Base-by-base conservation (phyloP, 345 rosid species). In the Camelina laxa region DNA sequence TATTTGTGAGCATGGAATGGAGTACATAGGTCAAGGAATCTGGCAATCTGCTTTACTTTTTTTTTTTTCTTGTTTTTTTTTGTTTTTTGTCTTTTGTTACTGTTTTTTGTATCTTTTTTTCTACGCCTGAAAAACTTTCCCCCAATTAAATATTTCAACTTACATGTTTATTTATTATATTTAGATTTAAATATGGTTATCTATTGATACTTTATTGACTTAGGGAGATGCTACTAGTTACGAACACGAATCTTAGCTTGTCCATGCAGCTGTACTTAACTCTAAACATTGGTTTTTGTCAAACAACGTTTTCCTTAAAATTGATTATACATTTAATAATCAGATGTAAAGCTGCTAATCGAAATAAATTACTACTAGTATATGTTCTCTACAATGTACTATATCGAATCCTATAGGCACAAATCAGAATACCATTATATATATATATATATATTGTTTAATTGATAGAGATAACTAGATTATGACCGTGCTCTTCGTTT, bases 201-300 rank as follows among this genome's bases (percentile, higher is more conserved):
- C 67, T 24, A 67, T 59, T 33, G 35, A 14, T 59, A 67, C 64
- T 75, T 75, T 75, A n/a, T 69, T 69, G 75, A 75, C 79, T 75
- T 68, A 9, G n/a, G n/a, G 64, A 50, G 74, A 39, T 49, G 64
- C 16, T 39, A 39, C 62, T 39, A 27, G 54, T 53, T 48, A 65
- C 51, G 21, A 74, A 74, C 68, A 58, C 42, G 78, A 67, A 67
- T 74, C 78, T 66, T 67, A 59, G 60, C 64, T 74, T 65, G 27
- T 50, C 31, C 33, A 53, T 38, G 50, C 59, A 67, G 36, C 64
- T 74, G 33, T 57, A 27, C 24, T 36, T 41, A 21, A 61, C 45
- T 16, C n/a, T 27, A 72, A 61, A 53, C 69, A 27, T 64, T 20
- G 21, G 22, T 31, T 73, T 62, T 24, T 73, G 63, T 64, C 38